Base-by-base conservation (phyloP, 2,329 filamentous ascomycete species). In the Exophiala calicioides region DNA sequence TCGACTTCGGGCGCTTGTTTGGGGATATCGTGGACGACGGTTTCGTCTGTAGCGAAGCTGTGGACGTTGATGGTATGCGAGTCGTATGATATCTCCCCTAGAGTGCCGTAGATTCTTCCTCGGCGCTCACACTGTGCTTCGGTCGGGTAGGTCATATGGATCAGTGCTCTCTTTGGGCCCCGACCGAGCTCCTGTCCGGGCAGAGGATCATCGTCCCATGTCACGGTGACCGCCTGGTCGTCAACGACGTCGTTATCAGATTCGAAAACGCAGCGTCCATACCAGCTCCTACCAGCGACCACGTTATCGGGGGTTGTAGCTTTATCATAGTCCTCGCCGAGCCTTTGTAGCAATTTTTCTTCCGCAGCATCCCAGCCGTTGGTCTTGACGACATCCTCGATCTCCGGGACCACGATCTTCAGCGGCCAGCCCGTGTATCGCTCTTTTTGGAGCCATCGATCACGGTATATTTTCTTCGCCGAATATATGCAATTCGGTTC, bases 131-230 rank as follows among this genome's bases (percentile, higher is more conserved):
- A 97, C 57, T 94, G 85, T 62, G 85, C 85, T 62, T 88, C 83
- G 0, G 90, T 95, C 52, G 90, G 88, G 2, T 91, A 90, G 2
- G 91, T 85, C 91, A 97, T 96, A 68, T 97, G 91, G 64, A 97
- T 87, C 2, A 83, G 83, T 1, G 90, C 91, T 12, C 85, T 89
- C 71, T 97, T 97, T 32, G 88, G 81, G 2, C 81, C 81, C 18
- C 82, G 74, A 40, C 68, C 65, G 34, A 59, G 68, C 46, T 39
- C 57, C 31, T 33, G 52, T 15, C 47, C 48, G 50, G 55, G 52
- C 47, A 58, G 55, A 49, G 42, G 56, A 50, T 87, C 83, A 33
- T 94, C 88, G 9, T 90, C 85, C 90, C 91, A 97, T 3, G 79
- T 82, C 41, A 97, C 81, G 0, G 86, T 91, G 15, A 97, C 93